These are phyloP conservation scores for Purpureocillium takamizusanense DNA, from an alignment of 2,329 filamentous ascomycete species.

Conservation along the genomic window DNA sequence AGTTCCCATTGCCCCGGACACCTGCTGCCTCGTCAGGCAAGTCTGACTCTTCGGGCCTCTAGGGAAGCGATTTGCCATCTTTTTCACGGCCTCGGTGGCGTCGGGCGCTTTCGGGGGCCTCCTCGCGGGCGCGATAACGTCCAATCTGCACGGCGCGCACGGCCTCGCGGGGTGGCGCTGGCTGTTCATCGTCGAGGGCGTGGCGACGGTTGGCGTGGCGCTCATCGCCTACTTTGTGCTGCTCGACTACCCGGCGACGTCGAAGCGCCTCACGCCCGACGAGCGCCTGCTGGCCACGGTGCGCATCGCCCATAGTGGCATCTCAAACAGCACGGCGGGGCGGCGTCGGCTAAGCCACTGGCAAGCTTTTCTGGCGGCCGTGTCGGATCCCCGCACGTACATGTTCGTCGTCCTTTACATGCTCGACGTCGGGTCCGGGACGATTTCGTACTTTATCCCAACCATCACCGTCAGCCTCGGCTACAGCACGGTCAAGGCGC, in stretches of 20 bases:
- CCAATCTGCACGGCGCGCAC: conserved; percentile 43
- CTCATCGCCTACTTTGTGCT: conserved; percentile 51
- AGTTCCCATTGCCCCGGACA: too few relatives aligned
- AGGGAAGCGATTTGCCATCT: conserved; percentile 44
- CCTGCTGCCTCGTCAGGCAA: too few relatives aligned
- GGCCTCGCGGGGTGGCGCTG: conserved; percentile 52
- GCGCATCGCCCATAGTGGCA: conserved; percentile 8
- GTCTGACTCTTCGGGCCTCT: background rate
- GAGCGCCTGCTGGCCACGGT: conserved; percentile 3
- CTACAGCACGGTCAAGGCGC: conserved; percentile 31
- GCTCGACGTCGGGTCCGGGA: conserved; percentile 28
- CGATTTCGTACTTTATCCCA: conserved; percentile 45
- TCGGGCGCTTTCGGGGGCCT: conserved; percentile 59
- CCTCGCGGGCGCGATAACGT: conserved; percentile 50
- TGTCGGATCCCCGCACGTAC: conserved; percentile 12
- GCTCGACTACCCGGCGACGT: conserved; percentile 57
- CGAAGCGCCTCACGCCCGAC: conserved; percentile 48
- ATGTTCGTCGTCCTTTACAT: conserved; percentile 6
- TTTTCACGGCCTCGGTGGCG: conserved; percentile 47
- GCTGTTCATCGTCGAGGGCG: conserved; percentile 62
- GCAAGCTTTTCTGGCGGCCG: conserved; percentile 16
- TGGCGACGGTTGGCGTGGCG: conserved; percentile 41
- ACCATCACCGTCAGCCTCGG: conserved; percentile 39
- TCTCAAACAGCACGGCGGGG: conserved; percentile 21
- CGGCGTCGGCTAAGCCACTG: conserved; percentile 1